Conservation (phyloP, 148 eudicot genomes). For the Agrostemma githago region DNA sequence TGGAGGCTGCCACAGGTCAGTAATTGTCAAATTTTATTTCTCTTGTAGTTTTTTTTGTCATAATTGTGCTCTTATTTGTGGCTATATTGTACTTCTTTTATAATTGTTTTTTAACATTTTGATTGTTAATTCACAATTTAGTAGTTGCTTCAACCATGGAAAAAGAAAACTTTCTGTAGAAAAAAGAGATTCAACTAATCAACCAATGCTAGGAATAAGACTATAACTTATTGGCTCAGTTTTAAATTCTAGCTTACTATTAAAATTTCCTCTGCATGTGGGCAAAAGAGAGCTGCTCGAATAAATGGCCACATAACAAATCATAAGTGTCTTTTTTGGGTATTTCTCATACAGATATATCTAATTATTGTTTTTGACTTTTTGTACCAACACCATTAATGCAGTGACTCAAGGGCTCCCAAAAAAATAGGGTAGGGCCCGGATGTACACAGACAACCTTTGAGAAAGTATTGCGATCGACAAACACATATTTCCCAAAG, state of each 20-base stretch:
- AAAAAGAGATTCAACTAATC: neutral
- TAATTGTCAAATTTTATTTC: neutral
- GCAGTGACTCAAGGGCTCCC: neutral
- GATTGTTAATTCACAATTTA: neutral
- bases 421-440: neutral
- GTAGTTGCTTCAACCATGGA: neutral
- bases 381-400: neutral
- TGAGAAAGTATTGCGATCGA: no score
- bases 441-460: neutral
- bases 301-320: neutral
- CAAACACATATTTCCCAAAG: no score
- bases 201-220: neutral
- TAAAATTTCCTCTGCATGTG: neutral
- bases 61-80: neutral
- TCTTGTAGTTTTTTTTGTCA: neutral
- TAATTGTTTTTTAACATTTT: neutral
- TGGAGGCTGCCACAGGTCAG: slow-evolving; percentile 63
- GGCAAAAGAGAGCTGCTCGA: neutral
- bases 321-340: neutral
- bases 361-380: neutral
- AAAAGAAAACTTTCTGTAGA: neutral
- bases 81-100: neutral
- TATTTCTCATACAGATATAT: neutral
- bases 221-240: neutral
- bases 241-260: neutral